These are phyloP conservation scores for Kodamaea leandrae DNA, from an alignment of 805 yeast species.

Conservation along the genomic window DNA sequence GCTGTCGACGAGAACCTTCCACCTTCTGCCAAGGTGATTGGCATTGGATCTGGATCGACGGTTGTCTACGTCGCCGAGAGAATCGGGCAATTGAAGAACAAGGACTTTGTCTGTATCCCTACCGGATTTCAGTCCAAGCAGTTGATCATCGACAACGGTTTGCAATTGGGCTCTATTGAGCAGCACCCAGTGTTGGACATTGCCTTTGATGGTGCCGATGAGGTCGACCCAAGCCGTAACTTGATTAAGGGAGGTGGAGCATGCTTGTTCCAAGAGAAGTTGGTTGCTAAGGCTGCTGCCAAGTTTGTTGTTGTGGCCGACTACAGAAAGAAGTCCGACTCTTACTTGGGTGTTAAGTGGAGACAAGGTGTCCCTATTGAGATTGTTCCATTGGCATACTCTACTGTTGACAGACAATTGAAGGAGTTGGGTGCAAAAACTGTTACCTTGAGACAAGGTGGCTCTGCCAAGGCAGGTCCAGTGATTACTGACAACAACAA, in stretches of 20 bases:
- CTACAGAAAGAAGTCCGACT: constrained; percentile 73
- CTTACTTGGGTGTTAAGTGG: constrained; percentile 76
- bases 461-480: constrained; percentile 94
- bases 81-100: constrained; percentile 64
- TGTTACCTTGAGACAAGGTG: constrained; percentile 77
- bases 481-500: constrained; percentile 94
- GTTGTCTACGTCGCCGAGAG: constrained; percentile 97
- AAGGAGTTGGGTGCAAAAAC: constrained; percentile 58
- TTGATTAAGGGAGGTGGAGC: constrained; percentile 99
- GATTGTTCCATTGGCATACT: constrained; percentile 85
- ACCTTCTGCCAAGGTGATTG: constrained; percentile 66
- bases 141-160: constrained; percentile 77
- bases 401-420: constrained; percentile 68
- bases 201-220: constrained; percentile 99
- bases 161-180: constrained; percentile 76
- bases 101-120: constrained; percentile 77
- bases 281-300: constrained; percentile 78
- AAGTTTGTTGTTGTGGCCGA: constrained; percentile 89
- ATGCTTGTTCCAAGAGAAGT: constrained; percentile 92
- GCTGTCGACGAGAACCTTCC: constrained; percentile 91
- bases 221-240: constrained; percentile 76
- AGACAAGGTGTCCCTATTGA: constrained; percentile 92
- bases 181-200: constrained; percentile 81
- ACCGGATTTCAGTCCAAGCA: constrained; percentile 96
- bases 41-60: constrained; percentile 96